Evolutionary conservation across 2,329 filamentous ascomycete species (phyloP), one percentile per base, ranked within the genome.

Genomic region (Verticillium alfalfae): DNA sequence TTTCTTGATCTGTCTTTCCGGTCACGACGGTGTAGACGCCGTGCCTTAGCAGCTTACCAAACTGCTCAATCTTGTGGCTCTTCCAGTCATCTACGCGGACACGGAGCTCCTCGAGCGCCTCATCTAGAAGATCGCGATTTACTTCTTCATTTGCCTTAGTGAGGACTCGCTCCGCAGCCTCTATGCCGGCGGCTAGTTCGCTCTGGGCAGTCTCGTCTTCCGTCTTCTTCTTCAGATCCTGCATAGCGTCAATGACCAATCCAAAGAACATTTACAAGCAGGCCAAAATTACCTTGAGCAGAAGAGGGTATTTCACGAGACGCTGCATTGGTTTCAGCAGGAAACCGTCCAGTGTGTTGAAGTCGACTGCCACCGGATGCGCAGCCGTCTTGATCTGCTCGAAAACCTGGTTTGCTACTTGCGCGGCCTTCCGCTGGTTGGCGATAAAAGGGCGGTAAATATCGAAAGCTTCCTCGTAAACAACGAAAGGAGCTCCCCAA

Each of bases 391-490:
- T 85, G 59, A 98, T 92, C 73, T 95, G 96, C 69, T 95, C 90
- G 73, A 96, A 97, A 63, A 94, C 89, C 63, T 88, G 84, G 67
- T 91, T 88, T 15, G 93, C 93, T n/a, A 91, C 85, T 67, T 89
- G 85, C 60, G 94, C 93, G 62, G 94, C 96, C 72, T 92, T 93
- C 67, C 92, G 88, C 77, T 97, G 94, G 71, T 99, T 99, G 38
- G 95, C 92, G 68, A 98, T 98, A 70, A 98, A 99, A 1, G 93
- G 93, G 70, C 97, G 92, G 73, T 99, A 99, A 63, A 97, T 93
- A 65, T 89, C 87, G 74, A 99, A 97, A 0, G 88, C 86, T 63
- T 95, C 91, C 72, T 95, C 92, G 71, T 94, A 93, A 15, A 88
- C 81, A 15, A 90, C 84, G 71, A 98, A 98, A 0, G 96, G 86